These are phyloP conservation scores for Termitomyces sp. DNA, from an alignment of 768 basidiomycete species.

Conservation along the genomic window DNA sequence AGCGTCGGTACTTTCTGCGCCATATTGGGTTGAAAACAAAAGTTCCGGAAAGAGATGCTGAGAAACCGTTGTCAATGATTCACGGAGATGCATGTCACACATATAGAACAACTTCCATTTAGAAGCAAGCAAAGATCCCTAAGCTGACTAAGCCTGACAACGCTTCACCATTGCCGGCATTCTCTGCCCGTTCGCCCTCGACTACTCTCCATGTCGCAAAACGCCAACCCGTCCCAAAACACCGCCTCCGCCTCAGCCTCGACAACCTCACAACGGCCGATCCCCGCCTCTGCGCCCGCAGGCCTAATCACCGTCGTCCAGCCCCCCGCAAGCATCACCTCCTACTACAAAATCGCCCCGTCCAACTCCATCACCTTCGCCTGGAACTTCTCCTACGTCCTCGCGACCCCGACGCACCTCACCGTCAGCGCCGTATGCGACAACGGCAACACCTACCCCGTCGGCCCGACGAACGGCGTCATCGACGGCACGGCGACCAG, in stretches of 20 bases:
- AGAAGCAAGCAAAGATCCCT: too few relatives aligned
- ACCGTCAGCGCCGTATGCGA: conserved; percentile 80
- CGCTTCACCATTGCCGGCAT: too few relatives aligned
- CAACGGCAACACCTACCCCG: conserved; percentile 87
- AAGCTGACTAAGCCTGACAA: too few relatives aligned
- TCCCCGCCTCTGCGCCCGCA: conserved; percentile 48
- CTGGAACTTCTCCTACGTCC: conserved; percentile 81
- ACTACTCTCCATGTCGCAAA: background rate
- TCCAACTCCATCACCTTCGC: conserved; percentile 77
- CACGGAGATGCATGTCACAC: too few relatives aligned
- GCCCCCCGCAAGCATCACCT: conserved; percentile 75
- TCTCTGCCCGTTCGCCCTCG: too few relatives aligned
- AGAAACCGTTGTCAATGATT: too few relatives aligned
- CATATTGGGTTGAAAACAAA: too few relatives aligned
- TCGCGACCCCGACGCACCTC: conserved; percentile 64
- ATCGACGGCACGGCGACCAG: conserved; percentile 65
- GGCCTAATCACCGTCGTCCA: conserved; percentile 72
- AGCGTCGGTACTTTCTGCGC: too few relatives aligned
- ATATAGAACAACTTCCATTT: too few relatives aligned
- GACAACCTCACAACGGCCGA: conserved; percentile 16
- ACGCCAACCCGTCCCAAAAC: background rate
- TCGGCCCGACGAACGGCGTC: conserved; percentile 70
- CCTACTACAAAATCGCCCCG: conserved; percentile 84
- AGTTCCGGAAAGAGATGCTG: too few relatives aligned
- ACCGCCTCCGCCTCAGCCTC: background rate